Evolutionary conservation across 1,284 basidiomycete species (phyloP).

Genomic region (Trichosporon faecale): DNA sequence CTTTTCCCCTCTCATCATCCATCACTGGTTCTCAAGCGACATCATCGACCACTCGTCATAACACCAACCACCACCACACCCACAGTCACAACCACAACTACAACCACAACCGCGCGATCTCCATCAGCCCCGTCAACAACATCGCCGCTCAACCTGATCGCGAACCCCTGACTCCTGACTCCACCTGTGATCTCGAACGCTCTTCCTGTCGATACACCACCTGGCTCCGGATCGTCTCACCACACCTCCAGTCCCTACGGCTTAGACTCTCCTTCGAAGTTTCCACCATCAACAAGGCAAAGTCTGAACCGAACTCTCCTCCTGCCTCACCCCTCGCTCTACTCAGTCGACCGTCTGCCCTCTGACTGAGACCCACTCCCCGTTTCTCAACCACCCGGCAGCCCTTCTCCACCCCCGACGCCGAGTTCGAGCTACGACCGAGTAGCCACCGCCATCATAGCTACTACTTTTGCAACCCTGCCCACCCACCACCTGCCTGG

Average conservation of each 20-base stretch:
- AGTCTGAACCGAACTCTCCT: neutral
- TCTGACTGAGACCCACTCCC: neutral
- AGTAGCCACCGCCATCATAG: constrained; percentile 12
- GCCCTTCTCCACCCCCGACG: neutral
- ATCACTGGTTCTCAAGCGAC: neutral
- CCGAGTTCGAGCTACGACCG: neutral
- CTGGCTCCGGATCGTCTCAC: neutral
- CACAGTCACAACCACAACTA: neutral
- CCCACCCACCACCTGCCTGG: neutral
- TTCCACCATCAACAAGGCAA: neutral
- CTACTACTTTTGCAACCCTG: constrained; percentile 8
- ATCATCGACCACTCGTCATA: neutral
- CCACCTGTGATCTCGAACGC: constrained; percentile 1
- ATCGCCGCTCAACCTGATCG: neutral
- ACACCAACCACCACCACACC: neutral
- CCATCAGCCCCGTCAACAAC: neutral
- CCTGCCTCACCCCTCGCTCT: neutral
- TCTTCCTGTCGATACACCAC: constrained; percentile 1
- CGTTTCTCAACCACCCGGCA: neutral
- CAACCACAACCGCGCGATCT: neutral
- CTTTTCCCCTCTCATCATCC: constrained; percentile 4
- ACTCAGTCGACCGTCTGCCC: neutral
- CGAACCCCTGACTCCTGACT: neutral
- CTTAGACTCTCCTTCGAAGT: neutral
- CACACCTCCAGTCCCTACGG: neutral